These are phyloP conservation scores for Nicotiana undulata DNA, from an alignment of 257 asterid genomes.

Conservation along the genomic window DNA sequence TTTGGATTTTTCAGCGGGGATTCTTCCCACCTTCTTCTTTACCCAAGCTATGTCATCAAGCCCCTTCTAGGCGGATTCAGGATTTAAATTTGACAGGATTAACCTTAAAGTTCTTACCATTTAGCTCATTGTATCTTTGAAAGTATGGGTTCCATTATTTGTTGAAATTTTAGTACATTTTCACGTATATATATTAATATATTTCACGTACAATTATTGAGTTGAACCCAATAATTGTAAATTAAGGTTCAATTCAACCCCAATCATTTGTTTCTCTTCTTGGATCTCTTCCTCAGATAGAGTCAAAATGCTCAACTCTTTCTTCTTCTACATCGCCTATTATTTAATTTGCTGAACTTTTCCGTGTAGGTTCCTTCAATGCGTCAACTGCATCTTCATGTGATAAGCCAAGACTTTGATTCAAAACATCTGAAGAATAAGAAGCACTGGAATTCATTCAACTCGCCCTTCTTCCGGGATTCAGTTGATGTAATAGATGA, in stretches of 20 bases:
- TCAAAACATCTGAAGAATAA: conserved; percentile 71
- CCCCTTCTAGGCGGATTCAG: neutral
- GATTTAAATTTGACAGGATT: neutral
- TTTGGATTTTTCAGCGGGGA: neutral
- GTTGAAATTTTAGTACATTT: neutral
- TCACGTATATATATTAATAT: neutral
- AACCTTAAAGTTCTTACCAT: neutral
- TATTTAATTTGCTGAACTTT: neutral
- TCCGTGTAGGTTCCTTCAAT: conserved; percentile 67
- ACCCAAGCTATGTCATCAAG: neutral
- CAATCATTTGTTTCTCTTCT: neutral
- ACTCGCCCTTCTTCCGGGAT: conserved; percentile 68
- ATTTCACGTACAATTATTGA: too few species aligned
- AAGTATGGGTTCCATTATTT: neutral
- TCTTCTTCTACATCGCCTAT: neutral
- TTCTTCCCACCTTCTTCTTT: neutral
- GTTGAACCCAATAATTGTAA: too few species aligned
- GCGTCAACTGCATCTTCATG: conserved; percentile 92
- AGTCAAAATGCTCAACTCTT: neutral
- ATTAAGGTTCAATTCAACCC: neutral
- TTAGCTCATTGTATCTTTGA: neutral
- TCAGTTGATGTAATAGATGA: conserved; percentile 72
- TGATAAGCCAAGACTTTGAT: conserved; percentile 86
- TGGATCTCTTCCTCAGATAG: neutral
- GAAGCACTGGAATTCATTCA: conserved; percentile 95